phyloP scores from a whole-genome alignment of 495 filamentous ascomycete genomes.

The Patellaria atrata region DNA sequence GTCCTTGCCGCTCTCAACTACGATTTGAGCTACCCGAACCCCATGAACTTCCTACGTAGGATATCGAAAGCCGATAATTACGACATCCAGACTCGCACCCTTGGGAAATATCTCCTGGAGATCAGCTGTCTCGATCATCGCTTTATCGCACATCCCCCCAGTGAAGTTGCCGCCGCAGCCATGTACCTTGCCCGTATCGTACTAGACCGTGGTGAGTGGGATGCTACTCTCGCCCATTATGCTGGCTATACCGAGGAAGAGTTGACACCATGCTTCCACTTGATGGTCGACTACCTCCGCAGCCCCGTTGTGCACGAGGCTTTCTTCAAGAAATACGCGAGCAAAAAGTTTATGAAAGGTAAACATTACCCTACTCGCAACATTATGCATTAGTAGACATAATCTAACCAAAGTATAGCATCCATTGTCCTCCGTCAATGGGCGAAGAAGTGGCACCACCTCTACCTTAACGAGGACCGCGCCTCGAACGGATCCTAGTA shows the following conservation, averaged over 20 bases:
- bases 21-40: constrained; percentile 96
- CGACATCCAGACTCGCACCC: constrained; percentile 89
- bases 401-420: constrained; percentile 39
- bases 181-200: constrained; percentile 93
- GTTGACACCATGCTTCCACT: constrained; percentile 75
- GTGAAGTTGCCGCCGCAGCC: constrained; percentile 75
- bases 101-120: constrained; percentile 98
- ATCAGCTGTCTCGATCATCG: constrained; percentile 89
- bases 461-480: constrained; percentile 9
- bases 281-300: constrained; percentile 92
- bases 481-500: not conserved
- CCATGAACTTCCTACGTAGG: constrained; percentile 96
- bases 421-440: constrained; percentile 84
- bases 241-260: constrained; percentile 87
- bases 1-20: constrained; percentile 83
- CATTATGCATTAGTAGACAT: constrained; percentile 5
- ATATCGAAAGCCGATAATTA: constrained; percentile 99
- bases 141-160: constrained; percentile 75
- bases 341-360: constrained; percentile 96
- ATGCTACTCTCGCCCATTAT: constrained; percentile 81
- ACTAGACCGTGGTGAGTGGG: constrained; percentile 79
- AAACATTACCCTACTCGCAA: constrained; percentile 1
- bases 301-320: constrained; percentile 83
- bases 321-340: constrained; percentile 98
- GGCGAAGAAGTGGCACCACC: constrained; percentile 51